Evolutionary conservation across 495 filamentous ascomycete genomes (phyloP).

Genomic region (Collariella sp.): DNA sequence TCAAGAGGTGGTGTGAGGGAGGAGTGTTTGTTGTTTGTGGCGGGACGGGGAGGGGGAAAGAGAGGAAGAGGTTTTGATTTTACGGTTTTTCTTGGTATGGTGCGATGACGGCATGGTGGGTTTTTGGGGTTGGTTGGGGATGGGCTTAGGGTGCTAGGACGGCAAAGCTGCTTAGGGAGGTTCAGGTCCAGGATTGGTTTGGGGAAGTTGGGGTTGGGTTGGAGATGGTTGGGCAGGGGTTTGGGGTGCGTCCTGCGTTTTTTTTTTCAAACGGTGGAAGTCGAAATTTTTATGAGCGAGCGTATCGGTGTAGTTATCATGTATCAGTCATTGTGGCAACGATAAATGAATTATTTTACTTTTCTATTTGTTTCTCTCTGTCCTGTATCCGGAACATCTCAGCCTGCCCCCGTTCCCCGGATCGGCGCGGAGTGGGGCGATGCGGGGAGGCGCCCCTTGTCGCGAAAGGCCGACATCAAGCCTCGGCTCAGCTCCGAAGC

Average conservation of each 20-base stretch:
- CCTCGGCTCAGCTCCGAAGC: slow-evolving; percentile 9
- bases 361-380: neutral
- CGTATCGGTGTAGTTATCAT: neutral
- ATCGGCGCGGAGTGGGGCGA: slow-evolving; percentile 5
- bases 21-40: slow-evolving; percentile 67
- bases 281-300: neutral
- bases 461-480: neutral
- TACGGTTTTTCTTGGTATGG: neutral
- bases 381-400: neutral
- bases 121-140: neutral
- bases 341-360: neutral
- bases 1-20: slow-evolving; percentile 85
- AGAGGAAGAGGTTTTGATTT: slow-evolving; percentile 39
- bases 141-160: neutral
- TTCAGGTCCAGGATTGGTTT: neutral
- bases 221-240: neutral
- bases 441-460: neutral
- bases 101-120: neutral
- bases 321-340: neutral
- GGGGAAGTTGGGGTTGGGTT: no score
- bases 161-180: neutral
- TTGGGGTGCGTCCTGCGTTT: neutral
- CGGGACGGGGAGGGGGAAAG: slow-evolving; percentile 38
- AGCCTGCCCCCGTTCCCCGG: slow-evolving; percentile 6
- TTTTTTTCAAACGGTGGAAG: neutral